Percentiles rank a stretch among this genome's conserved stretches.
These are phyloP conservation scores for Hypsizygus ulmarius DNA, from an alignment of 1,284 basidiomycete species.

Conservation along the genomic window DNA sequence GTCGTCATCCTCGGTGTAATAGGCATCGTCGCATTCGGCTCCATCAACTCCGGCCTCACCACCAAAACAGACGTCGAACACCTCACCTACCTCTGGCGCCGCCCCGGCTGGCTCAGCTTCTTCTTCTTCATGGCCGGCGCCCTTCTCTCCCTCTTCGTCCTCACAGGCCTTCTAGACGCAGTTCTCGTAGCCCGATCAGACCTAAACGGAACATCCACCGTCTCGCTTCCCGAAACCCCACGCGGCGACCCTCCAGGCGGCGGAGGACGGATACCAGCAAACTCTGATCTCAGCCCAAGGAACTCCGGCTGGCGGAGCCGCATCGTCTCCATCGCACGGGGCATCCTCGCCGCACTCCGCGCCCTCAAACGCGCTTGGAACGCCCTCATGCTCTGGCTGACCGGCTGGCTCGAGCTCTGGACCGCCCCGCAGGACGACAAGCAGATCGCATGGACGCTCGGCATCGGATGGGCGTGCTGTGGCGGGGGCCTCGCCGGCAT, in stretches of 20 bases:
- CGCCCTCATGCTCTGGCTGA: constrained; percentile 49
- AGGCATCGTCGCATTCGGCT: constrained; percentile 84
- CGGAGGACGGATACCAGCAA: constrained; percentile 25
- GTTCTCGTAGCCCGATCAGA: constrained; percentile 67
- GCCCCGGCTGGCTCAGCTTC: constrained; percentile 84
- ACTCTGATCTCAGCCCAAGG: constrained; percentile 4
- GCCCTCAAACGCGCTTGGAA: constrained; percentile 40
- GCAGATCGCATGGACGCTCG: constrained; percentile 83
- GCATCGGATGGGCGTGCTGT: constrained; percentile 89
- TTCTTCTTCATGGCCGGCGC: constrained; percentile 76
- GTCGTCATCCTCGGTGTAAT: constrained; percentile 80
- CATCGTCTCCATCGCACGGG: constrained; percentile 2
- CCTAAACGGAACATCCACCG: constrained; percentile 53
- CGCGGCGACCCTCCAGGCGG: constrained; percentile 4
- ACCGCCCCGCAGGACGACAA: constrained; percentile 78
- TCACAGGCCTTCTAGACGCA: constrained; percentile 63
- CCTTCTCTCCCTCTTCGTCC: constrained; percentile 65
- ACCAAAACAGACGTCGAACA: constrained; percentile 68
- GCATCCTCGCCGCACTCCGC: constrained; percentile 20
- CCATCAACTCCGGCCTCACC: constrained; percentile 74
- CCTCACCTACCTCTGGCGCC: constrained; percentile 79
- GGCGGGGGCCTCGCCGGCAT: constrained; percentile 88
- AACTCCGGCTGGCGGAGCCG: constrained; percentile 23
- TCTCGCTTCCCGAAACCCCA: neutral
- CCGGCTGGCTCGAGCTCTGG: constrained; percentile 70